phyloP scores from a whole-genome alignment of 331 rosid species.

The Malus hybrid region DNA sequence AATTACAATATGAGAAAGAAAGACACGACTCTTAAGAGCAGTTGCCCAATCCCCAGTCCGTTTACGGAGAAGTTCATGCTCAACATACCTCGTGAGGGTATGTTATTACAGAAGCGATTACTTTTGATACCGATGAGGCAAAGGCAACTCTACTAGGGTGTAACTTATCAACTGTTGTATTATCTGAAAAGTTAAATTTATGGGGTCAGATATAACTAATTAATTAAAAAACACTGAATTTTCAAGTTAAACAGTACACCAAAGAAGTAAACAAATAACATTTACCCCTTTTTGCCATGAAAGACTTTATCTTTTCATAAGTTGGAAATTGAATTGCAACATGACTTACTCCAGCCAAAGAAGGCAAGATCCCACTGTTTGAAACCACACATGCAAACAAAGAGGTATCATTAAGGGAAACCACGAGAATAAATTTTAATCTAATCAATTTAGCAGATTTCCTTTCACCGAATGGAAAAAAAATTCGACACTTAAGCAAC shows the following conservation, averaged over 20 bases:
- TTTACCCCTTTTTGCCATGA: conserved; percentile 68
- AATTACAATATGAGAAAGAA: background rate
- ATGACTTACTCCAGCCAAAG: conserved; percentile 90
- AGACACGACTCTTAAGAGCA: background rate
- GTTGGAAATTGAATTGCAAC: conserved; percentile 96
- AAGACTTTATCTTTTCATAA: conserved; percentile 67
- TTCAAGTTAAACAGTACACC: background rate
- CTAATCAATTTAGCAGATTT: background rate
- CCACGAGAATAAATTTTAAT: background rate
- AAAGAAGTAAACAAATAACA: conserved; percentile 12
- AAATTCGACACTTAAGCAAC: background rate
- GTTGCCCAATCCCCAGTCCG: background rate
- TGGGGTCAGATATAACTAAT: conserved; percentile 18
- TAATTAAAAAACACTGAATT: background rate
- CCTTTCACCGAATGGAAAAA: background rate
- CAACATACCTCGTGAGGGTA: conserved; percentile 83
- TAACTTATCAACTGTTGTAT: conserved; percentile 66
- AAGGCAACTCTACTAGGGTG: conserved; percentile 60
- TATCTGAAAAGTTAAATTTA: conserved; percentile 38
- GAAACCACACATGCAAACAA: conserved; percentile 17
- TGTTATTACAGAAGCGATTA: conserved; percentile 67
- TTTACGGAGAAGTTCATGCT: background rate
- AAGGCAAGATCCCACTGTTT: conserved; percentile 86
- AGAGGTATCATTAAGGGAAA: conserved; percentile 2
- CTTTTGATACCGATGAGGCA: conserved; percentile 79